Base-by-base conservation (phyloP, 768 basidiomycete genomes). In the Amanita muscaria region DNA sequence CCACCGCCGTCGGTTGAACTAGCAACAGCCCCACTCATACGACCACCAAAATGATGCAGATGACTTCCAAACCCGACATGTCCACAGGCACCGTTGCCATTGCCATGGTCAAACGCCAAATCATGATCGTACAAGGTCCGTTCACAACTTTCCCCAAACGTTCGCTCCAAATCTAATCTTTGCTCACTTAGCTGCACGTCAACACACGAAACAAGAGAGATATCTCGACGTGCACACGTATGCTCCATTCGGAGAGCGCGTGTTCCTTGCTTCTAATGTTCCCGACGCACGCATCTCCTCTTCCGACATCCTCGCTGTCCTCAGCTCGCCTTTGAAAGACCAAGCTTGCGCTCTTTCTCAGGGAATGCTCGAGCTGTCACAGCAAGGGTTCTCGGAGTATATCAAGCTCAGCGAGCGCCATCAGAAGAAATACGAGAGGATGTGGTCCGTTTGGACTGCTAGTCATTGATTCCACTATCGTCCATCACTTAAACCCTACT, bases 151-250 rank as follows among this genome's bases (percentile, higher is more conserved):
- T 24, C 14, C 25, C 35, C 16, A 39, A 31, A 32, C 4, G 8
- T n/a, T 35, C 42, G 7, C 38, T 10, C 11, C 42, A 38, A 36
- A 32, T 48, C 52, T 51, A 49, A 39, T 22, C 16, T 24, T 24
- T 16, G 11, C 18, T 35, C 18, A 23, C 27, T 34, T 27, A 85
- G 83, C 77, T 36, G 64, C 71, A 14, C 75, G 77, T 37, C 66
- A 73, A 2, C 80, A 82, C 59, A 65, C 58, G 32, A 65, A 66
- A 30, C 64, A 65, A 35, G 81, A 85, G 34, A 72, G 64, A 42
- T 79, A 70, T 61, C 56, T 86, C 39, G 81, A 86, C 49, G 84
- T 86, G 12, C 69, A 74, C 54, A 77, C 77, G 2, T 86, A 73
- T 55, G 58, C 67, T 1, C 80, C 78, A 0, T 81, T 86, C 48